Conservation (phyloP, 768 basidiomycete genomes). For the Panaeolus cyanescens region DNA sequence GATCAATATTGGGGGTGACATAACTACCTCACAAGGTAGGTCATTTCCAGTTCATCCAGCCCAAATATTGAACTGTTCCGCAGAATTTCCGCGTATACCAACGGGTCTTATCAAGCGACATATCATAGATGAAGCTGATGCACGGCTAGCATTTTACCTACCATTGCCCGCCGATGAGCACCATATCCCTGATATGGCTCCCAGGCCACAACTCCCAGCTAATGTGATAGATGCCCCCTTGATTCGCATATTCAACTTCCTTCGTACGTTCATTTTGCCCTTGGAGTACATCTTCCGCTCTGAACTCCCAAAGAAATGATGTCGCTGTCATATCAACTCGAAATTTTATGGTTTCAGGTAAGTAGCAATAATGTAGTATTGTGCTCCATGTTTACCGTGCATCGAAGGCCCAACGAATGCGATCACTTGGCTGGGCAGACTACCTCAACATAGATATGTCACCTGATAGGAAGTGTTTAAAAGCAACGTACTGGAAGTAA, state of each 20-base stretch:
- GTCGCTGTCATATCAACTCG: slow-evolving; percentile 90
- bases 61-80: neutral
- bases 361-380: slow-evolving; percentile 6
- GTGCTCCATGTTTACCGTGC: slow-evolving; percentile 13
- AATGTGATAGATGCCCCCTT: slow-evolving; percentile 80
- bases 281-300: neutral
- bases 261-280: slow-evolving; percentile 58
- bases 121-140: slow-evolving; percentile 74
- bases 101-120: slow-evolving; percentile 61
- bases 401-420: slow-evolving; percentile 67
- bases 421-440: slow-evolving; percentile 85
- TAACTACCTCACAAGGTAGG: slow-evolving; percentile 70
- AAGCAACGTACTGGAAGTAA: slow-evolving; percentile 88
- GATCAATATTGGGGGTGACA: slow-evolving; percentile 72
- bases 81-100: slow-evolving; percentile 78
- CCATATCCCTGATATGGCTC: slow-evolving; percentile 41
- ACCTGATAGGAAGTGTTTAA: slow-evolving; percentile 65
- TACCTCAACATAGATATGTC: slow-evolving; percentile 73
- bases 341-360: slow-evolving; percentile 82
- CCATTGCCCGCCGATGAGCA: slow-evolving; percentile 46
- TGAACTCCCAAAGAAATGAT: slow-evolving; percentile 66
- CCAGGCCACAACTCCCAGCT: slow-evolving; percentile 54
- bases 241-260: slow-evolving; percentile 82
- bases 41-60: neutral
- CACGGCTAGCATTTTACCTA: slow-evolving; percentile 65